phyloP scores from a whole-genome alignment of 345 rosid species.

The Bruguiera sexangula region DNA sequence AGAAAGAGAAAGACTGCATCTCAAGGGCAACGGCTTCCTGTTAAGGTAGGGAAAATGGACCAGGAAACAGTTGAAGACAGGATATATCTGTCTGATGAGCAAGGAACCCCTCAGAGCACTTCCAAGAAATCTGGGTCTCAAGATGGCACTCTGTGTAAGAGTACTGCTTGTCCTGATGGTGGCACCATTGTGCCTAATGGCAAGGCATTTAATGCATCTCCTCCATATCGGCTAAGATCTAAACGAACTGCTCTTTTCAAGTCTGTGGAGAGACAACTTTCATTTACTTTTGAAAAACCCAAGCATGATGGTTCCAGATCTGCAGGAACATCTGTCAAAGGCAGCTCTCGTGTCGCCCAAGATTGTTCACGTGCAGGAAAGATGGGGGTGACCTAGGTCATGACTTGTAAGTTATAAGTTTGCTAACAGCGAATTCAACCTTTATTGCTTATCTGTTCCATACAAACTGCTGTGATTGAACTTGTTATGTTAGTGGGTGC shows the following conservation, averaged over 20 bases:
- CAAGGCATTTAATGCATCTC: conserved; percentile 72
- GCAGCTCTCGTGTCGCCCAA: conserved; percentile 31
- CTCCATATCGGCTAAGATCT: conserved; percentile 81
- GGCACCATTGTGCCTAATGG: conserved; percentile 32
- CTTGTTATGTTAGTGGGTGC: conserved; percentile 20
- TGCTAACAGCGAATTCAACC: conserved; percentile 16
- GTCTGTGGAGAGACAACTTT: conserved; percentile 88
- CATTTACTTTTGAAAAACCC: conserved; percentile 53
- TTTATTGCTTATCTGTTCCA: not conserved
- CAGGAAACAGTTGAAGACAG: conserved; percentile 29
- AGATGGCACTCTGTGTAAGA: conserved; percentile 31
- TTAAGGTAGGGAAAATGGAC: conserved; percentile 26
- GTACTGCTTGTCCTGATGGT: conserved; percentile 38
- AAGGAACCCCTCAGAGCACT: conserved; percentile 28
- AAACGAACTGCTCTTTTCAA: conserved; percentile 72
- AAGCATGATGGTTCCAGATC: conserved; percentile 38
- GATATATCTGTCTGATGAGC: conserved; percentile 25
- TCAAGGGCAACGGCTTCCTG: conserved; percentile 29
- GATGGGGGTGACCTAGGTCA: conserved; percentile 36
- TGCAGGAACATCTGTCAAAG: conserved; percentile 31
- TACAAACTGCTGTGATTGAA: not conserved
- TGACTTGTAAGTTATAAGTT: conserved; percentile 34
- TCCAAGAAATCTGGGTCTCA: conserved; percentile 27
- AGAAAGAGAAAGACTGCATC: conserved; percentile 57
- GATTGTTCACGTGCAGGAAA: conserved; percentile 32